Percentiles rank a stretch among this genome's conserved stretches.
Conservation (phyloP, 164 flowering plant species). For the Chloranthus sessilifolius region DNA sequence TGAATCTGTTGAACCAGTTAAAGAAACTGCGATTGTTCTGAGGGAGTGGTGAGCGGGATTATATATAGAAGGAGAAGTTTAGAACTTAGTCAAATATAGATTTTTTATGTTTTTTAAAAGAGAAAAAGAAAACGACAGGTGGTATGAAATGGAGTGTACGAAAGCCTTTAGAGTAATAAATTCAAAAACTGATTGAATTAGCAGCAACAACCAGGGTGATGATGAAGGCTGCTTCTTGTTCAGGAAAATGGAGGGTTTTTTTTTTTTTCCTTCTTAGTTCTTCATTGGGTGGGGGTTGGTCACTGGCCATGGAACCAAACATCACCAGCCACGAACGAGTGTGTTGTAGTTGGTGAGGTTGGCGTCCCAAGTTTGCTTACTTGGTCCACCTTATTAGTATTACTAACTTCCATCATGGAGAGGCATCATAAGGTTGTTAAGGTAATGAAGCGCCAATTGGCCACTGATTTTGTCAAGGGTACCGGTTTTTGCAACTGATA, state of each 20-base stretch:
- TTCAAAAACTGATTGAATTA: neutral
- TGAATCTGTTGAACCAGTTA: neutral
- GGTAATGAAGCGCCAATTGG: too few relatives aligned
- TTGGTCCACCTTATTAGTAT: too few relatives aligned
- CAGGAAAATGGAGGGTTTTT: neutral
- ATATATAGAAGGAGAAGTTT: slow-evolving; percentile 14
- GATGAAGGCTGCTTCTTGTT: slow-evolving; percentile 2
- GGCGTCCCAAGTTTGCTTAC: slow-evolving; percentile 34
- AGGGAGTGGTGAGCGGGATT: neutral
- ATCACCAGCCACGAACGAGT: slow-evolving; percentile 7
- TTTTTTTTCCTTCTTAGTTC: neutral
- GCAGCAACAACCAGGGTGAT: neutral
- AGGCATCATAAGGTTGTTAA: too few relatives aligned
- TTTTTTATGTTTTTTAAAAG: slow-evolving; percentile 2
- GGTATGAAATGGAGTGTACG: slow-evolving; percentile 4
- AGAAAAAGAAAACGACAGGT: slow-evolving; percentile 9
- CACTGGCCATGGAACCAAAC: slow-evolving; percentile 33
- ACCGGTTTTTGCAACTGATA: too few relatives aligned
- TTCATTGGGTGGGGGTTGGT: slow-evolving; percentile 37
- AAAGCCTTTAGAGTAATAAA: slow-evolving; percentile 6
- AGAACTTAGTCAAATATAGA: slow-evolving; percentile 2
- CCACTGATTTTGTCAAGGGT: too few relatives aligned
- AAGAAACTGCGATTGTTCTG: neutral
- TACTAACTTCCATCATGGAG: too few relatives aligned
- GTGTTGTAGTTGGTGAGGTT: slow-evolving; percentile 45